Base-by-base conservation (phyloP, 129 eudicot genomes). In the Artemisia argyi region DNA sequence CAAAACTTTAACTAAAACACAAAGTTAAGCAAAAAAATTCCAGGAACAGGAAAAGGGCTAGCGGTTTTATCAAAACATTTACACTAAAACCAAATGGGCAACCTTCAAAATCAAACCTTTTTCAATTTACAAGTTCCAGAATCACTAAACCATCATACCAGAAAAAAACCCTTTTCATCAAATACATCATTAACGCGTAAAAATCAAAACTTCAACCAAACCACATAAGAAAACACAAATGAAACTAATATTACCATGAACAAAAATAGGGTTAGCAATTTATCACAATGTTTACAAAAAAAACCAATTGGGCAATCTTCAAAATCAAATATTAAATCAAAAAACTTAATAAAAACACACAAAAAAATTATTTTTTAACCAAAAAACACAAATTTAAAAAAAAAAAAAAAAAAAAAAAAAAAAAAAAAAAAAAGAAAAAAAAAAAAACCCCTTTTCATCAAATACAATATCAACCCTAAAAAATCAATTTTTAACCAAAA, bases 41-140 rank as follows among this genome's bases (percentile, higher is more conserved):
- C 99, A 75, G 97, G 99, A n/a, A 95, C 97, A 30, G 96, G 86
- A 71, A 73, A 83, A 32, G 85, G 88, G 78, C 99, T 95, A 44
- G 76, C 66, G 26, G 83, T 82, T 47, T 62, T 5, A 39, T 39
- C 46, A 39, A 10, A 39, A 39, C 7, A 39, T 5, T 13, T 52
- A 15, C 19, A 7, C 57, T 52, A 52, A 52, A 52, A 52, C 19
- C 57, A 52, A 14, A 52, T 52, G 19, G 57, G 57, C 17, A 5
- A 52, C 18, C 57, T 52, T 52, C 57, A 52, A 52, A 52, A 52
- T 52, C 14, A 4, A 52, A 11, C 7, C 56, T 51, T 51, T 51
- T 51, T 51, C 47, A 42, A 11, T 30, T 15, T 58, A 30, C 13
- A 53, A 68, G 30, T 3, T 22, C 11, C 22, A 8, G 14, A 51